phyloP scores from a whole-genome alignment of 768 basidiomycete species.

The Rhodosporidiobolus sp. region DNA sequence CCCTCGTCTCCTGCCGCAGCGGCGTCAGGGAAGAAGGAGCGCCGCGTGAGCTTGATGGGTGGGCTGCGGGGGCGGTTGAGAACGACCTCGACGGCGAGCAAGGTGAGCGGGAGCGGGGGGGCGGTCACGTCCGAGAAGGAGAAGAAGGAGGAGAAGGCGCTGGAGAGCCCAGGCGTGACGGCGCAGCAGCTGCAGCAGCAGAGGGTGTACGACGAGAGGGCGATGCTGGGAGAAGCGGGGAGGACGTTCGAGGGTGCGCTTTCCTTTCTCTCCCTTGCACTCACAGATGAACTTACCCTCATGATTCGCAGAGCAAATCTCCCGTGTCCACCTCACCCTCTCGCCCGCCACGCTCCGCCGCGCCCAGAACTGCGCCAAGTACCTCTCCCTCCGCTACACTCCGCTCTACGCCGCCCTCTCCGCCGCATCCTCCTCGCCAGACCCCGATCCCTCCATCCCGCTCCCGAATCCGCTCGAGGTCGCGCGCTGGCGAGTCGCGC shows the following conservation, averaged over 20 bases:
- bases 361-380: slow-evolving; percentile 18
- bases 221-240: neutral
- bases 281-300: neutral
- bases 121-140: neutral
- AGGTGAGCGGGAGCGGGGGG: neutral
- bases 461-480: slow-evolving; percentile 9
- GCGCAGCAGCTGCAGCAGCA: neutral
- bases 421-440: neutral
- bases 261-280: rapidly evolving
- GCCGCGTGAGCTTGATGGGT: slow-evolving; percentile 9
- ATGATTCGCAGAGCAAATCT: slow-evolving; percentile 4
- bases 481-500: slow-evolving; percentile 10
- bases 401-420: slow-evolving; percentile 13
- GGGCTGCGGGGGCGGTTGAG: neutral
- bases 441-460: neutral
- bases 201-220: neutral
- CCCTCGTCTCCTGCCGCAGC: no score
- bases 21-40: no score
- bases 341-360: slow-evolving; percentile 19
- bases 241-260: slow-evolving; percentile 9
- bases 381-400: slow-evolving; percentile 13
- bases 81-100: neutral
- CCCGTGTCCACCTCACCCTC: slow-evolving; percentile 17
- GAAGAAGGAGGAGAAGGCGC: neutral
- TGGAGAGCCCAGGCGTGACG: no score